Evolutionary conservation across 768 basidiomycete genomes (phyloP), one percentile per base, ranked within the genome.

Genomic region (Lactarius hatsudake): DNA sequence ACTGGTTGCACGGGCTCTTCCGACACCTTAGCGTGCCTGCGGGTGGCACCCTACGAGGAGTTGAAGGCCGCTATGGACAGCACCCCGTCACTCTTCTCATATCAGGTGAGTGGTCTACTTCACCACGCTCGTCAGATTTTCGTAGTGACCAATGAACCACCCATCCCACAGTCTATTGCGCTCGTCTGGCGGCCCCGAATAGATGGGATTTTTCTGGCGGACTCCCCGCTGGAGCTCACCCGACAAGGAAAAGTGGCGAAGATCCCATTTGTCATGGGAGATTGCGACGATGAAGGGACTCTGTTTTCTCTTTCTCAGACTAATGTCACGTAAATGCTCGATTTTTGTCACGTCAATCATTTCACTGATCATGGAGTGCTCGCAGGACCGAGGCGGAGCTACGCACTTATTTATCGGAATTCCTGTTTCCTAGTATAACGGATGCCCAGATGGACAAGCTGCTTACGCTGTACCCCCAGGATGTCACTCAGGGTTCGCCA

Each of bases 21-120:
- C 0, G 80, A 82, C 68, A 81, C 79, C 1, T 72, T 84, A 3
- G 69, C 72, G 1, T 84, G 84, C 68, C 73, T 86, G 17, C 78
- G 82, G 4, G 62, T 67, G 0, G 77, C 76, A 7, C 77, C 80
- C 0, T 79, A 75, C 48, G 61, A 64, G 0, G 60, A 53, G 9
- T 65, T 84, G 10, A 61, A 75, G 63, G 64, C 61, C 3, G 79
- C 80, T 0, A 61, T 81, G 51, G 73, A 78, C 58, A 13, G 67
- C 12, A 72, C 75, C n/a, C 77, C 80, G 0, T 66, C 62, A 13
- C 18, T 78, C 1, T 72, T 77, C 48, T 55, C 71, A 0, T 78
- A 76, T 66, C 72, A 75, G 65, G 78, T 77, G 20, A 20, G 68
- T 54, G n/a, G 4, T 8, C 34, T 4, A 20, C 18, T 12, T 36